A percentile compares a stretch with the other conserved stretches of the same genome.
Conservation (phyloP, 1,284 basidiomycete species). For the Cerrena zonata region DNA sequence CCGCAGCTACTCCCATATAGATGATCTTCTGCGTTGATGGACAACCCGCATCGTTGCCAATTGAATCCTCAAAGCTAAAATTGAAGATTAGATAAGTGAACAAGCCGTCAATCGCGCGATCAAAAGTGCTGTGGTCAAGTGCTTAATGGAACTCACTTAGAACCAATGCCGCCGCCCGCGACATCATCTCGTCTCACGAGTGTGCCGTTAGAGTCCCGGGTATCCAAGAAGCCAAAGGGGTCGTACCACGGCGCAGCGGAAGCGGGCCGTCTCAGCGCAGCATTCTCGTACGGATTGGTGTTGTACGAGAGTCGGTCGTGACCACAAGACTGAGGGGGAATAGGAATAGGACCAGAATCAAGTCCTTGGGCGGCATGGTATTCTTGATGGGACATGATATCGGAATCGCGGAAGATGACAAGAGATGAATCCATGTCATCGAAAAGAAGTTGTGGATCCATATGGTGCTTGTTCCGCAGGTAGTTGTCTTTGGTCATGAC, state of each 20-base stretch:
- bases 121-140: constrained; percentile 1
- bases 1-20: constrained; percentile 83
- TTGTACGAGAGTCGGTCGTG: constrained; percentile 72
- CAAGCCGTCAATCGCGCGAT: no score
- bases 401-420: constrained; percentile 70
- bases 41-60: constrained; percentile 69
- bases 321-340: constrained; percentile 44
- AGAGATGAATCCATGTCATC: constrained; percentile 45
- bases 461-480: constrained; percentile 47
- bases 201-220: constrained; percentile 24
- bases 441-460: constrained; percentile 49
- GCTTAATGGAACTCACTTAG: constrained; percentile 40
- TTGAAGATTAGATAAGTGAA: constrained; percentile 1
- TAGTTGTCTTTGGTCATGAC: constrained; percentile 72
- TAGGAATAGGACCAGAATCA: constrained; percentile 19
- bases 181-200: constrained; percentile 52
- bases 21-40: constrained; percentile 71
- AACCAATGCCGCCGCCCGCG: constrained; percentile 42
- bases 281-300: constrained; percentile 50
- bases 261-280: constrained; percentile 37
- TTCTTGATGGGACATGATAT: constrained; percentile 51
- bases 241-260: constrained; percentile 37
- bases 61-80: constrained; percentile 59
- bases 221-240: constrained; percentile 32
- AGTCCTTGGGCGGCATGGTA: constrained; percentile 29